These are phyloP conservation scores for Emydomyces testavorans DNA, from an alignment of 2,329 filamentous ascomycete species.

Conservation along the genomic window DNA sequence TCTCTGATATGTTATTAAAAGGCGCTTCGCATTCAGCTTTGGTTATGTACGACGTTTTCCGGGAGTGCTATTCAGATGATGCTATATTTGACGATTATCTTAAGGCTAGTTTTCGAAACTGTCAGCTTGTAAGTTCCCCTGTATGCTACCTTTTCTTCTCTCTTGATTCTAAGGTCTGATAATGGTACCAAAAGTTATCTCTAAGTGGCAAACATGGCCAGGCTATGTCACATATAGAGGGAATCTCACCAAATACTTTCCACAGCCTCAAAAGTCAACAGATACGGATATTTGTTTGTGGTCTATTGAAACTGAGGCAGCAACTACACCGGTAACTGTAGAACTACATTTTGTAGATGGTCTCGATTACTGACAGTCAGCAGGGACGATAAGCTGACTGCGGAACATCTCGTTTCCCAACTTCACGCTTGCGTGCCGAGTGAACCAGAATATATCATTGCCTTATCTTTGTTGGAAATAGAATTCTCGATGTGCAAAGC, in stretches of 20 bases:
- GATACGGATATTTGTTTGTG: slow-evolving; percentile 34
- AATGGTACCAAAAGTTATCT: slow-evolving; percentile 37
- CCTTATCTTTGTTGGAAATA: slow-evolving; percentile 49
- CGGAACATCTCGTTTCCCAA: slow-evolving; percentile 46
- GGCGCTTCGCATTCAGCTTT: slow-evolving; percentile 44
- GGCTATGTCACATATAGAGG: slow-evolving; percentile 50
- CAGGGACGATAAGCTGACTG: slow-evolving; percentile 47
- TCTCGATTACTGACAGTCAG: slow-evolving; percentile 12
- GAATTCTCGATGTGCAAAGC: slow-evolving; percentile 47
- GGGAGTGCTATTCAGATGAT: slow-evolving; percentile 56
- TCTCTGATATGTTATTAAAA: slow-evolving; percentile 18
- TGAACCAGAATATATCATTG: slow-evolving; percentile 49
- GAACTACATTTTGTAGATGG: background rate
- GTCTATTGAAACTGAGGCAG: slow-evolving; percentile 33
- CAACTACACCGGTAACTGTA: slow-evolving; percentile 32
- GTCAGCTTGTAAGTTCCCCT: slow-evolving; percentile 43
- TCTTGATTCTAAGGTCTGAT: background rate
- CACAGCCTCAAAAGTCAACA: slow-evolving; percentile 69
- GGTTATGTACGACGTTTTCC: slow-evolving; percentile 59
- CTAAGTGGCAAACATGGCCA: slow-evolving; percentile 60
- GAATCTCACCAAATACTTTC: slow-evolving; percentile 49
- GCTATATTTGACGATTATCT: slow-evolving; percentile 66
- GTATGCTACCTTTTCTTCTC: background rate
- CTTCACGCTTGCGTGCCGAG: slow-evolving; percentile 42
- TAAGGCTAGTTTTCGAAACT: slow-evolving; percentile 59